Evolutionary conservation across 495 filamentous ascomycete genomes (phyloP).

Genomic region (Xylona heveae): DNA sequence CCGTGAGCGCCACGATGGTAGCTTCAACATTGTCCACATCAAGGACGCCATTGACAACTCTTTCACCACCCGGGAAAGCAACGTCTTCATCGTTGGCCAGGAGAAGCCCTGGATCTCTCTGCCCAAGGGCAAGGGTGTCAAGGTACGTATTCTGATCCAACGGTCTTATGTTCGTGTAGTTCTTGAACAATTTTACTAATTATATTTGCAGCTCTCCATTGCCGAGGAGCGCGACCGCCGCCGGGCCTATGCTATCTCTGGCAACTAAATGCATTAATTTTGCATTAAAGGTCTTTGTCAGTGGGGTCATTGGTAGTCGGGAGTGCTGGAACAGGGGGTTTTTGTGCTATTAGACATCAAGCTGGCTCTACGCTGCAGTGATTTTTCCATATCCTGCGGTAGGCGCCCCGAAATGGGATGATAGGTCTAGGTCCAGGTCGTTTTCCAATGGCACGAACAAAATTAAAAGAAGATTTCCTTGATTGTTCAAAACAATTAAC

Average conservation of each 20-base stretch:
- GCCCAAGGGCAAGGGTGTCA: constrained; percentile 99
- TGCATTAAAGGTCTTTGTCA: too few relatives aligned
- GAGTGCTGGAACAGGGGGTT: too few relatives aligned
- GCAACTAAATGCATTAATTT: constrained; percentile 33
- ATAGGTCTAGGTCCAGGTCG: too few relatives aligned
- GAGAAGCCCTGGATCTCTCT: constrained; percentile 98
- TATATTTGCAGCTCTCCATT: constrained; percentile 47
- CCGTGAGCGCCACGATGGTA: constrained; percentile 98
- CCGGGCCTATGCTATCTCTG: constrained; percentile 54
- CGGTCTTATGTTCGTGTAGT: constrained; percentile 4
- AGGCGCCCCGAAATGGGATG: too few relatives aligned
- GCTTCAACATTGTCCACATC: constrained; percentile 98
- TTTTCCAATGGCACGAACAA: too few relatives aligned
- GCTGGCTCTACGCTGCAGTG: too few relatives aligned
- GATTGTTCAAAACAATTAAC: too few relatives aligned
- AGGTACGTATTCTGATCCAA: constrained; percentile 27
- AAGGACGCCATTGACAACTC: constrained; percentile 99
- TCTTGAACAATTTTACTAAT: constrained; percentile 3
- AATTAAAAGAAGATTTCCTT: too few relatives aligned
- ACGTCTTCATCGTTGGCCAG: constrained; percentile 93
- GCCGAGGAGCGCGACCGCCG: constrained; percentile 95
- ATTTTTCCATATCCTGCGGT: too few relatives aligned
- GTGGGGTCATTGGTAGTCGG: too few relatives aligned
- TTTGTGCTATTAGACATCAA: too few relatives aligned
- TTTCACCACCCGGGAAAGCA: constrained; percentile 94